Evolutionary conservation across 2,329 filamentous ascomycete species (phyloP).

Genomic region (Colletotrichum cereale): DNA sequence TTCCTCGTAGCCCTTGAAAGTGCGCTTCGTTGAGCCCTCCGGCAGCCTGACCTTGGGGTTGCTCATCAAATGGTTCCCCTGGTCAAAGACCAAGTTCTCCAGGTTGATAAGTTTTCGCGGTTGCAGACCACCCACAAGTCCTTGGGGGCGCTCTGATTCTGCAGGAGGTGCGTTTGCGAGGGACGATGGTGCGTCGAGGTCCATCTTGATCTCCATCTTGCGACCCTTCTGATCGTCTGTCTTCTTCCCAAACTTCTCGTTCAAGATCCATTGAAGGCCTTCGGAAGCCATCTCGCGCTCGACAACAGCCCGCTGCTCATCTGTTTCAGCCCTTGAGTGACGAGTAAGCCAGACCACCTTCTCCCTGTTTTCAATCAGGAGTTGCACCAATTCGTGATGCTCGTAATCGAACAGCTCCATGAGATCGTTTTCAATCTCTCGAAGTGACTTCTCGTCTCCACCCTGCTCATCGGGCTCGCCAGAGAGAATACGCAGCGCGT

Average conservation of each 20-base stretch:
- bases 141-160: conserved; percentile 71
- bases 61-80: conserved; percentile 99
- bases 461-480: conserved; percentile 77
- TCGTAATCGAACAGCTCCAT: conserved; percentile 99
- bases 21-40: conserved; percentile 93
- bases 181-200: conserved; percentile 80
- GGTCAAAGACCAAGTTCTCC: conserved; percentile 96
- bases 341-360: conserved; percentile 96
- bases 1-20: conserved; percentile 98
- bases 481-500: conserved; percentile 85
- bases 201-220: conserved; percentile 93
- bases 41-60: conserved; percentile 95
- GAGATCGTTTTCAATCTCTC: conserved; percentile 97
- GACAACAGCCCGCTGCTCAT: conserved; percentile 79
- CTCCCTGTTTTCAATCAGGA: conserved; percentile 90
- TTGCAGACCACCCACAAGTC: conserved; percentile 84
- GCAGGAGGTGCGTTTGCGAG: conserved; percentile 60
- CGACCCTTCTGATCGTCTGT: conserved; percentile 69
- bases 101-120: conserved; percentile 91
- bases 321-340: conserved; percentile 84
- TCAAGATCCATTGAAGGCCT: conserved; percentile 86
- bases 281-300: conserved; percentile 93
- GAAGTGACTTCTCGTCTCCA: conserved; percentile 85
- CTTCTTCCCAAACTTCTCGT: conserved; percentile 85
- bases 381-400: conserved; percentile 91